phyloP scores from a whole-genome alignment of 2,329 filamentous ascomycete genomes.

The Blastomyces percursus region DNA sequence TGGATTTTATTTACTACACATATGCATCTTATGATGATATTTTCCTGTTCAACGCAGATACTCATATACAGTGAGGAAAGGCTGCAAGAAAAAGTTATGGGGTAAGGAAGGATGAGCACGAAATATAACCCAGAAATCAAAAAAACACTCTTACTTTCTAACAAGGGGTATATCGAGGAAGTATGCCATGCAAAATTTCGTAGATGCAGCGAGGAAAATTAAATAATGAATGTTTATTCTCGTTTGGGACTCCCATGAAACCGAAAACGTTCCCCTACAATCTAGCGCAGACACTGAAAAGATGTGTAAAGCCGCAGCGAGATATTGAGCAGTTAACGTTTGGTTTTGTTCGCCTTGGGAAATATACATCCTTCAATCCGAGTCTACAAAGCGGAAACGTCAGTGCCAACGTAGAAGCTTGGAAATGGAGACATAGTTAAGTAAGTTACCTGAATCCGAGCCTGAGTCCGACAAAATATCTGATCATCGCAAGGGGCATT shows the following conservation, averaged over 20 bases:
- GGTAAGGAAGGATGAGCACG: neutral
- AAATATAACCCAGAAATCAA: neutral
- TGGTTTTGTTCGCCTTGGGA: neutral
- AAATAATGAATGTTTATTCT: neutral
- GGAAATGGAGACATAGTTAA: neutral
- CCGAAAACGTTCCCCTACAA: neutral
- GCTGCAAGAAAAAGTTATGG: neutral
- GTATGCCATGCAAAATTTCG: neutral
- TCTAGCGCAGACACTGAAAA: neutral
- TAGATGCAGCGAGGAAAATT: neutral
- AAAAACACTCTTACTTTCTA: neutral
- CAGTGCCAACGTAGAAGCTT: neutral
- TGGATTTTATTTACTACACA: neutral
- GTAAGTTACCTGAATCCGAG: slow-evolving; percentile 5
- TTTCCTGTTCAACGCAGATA: neutral
- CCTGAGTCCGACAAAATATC: slow-evolving; percentile 5
- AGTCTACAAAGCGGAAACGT: neutral
- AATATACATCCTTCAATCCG: neutral
- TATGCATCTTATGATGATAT: neutral
- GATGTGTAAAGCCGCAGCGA: neutral
- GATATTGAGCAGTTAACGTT: neutral
- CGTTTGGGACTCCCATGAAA: neutral
- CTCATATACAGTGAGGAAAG: neutral
- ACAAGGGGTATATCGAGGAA: neutral
- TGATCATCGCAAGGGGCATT: neutral